A percentile compares a stretch with the other conserved stretches of the same genome.
phyloP scores from a whole-genome alignment of 2,329 filamentous ascomycete species.

The Diaporthe aspalathi region DNA sequence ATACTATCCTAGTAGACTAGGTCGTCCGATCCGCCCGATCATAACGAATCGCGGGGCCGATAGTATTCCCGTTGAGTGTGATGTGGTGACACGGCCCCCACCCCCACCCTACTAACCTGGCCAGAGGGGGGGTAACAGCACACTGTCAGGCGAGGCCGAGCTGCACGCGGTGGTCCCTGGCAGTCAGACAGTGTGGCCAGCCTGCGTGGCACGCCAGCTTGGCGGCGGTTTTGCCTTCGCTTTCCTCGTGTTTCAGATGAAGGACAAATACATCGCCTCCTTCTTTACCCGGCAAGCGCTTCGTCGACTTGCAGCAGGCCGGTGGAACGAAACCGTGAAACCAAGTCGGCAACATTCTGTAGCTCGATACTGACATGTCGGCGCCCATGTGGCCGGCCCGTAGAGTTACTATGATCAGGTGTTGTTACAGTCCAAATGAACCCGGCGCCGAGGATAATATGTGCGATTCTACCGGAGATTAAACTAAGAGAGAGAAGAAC shows the following conservation, averaged over 20 bases:
- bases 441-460: constrained; percentile 16
- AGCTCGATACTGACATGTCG: neutral
- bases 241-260: constrained; percentile 23
- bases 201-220: neutral
- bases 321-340: too few relatives aligned
- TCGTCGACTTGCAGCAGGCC: neutral
- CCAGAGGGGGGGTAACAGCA: neutral
- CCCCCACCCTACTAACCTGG: neutral
- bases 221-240: constrained; percentile 27
- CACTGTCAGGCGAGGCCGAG: neutral
- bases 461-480: constrained; percentile 25
- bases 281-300: neutral
- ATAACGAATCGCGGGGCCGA: constrained; percentile 17
- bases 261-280: neutral
- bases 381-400: neutral
- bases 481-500: neutral
- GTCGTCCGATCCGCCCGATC: neutral
- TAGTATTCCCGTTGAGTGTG: neutral
- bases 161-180: neutral
- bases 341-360: neutral
- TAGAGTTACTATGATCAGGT: neutral
- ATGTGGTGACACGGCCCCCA: neutral
- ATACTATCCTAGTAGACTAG: neutral
- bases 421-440: constrained; percentile 24
- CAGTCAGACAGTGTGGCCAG: neutral